Base-by-base conservation (phyloP, 441 rosid species). In the Jatropha multifida region DNA sequence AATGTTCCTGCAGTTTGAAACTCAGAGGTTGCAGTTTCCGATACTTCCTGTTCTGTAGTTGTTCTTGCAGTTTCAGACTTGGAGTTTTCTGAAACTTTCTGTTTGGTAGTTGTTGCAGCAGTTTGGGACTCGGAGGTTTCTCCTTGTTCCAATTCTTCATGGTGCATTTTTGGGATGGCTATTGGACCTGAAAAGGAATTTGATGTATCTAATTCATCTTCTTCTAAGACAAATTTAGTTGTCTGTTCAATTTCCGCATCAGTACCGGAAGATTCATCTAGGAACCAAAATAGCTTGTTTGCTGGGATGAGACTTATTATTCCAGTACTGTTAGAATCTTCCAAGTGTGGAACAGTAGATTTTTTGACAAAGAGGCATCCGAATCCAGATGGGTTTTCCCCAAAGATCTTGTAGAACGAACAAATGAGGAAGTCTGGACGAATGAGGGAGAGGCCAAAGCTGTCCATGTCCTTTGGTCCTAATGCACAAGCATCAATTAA, bases 401-500 rank as follows among this genome's bases (percentile, higher is more conserved):
- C 98, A 60, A 93, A 94, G 56, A 93, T 88, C 75, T 94, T 93
- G 89, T 90, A 94, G 85, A 93, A 91, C 2, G 98, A 93, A 68
- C 92, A 91, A 65, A 92, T 83, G 73, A 94, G 86, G 84, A 94
- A 93, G 67, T 94, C 98, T 0, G 99, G 98, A 7, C 86, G 92
- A 77, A 87, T 79, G 44, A 94, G 87, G 11, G 97, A 90, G 38
- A 93, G 94, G 67, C 93, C 97, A 13, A 94, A 89, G 83, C 94
- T 90, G 75, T 86, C 90, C 99, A 93, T 94, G 84, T 93, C 98
- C 73, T 94, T 93, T 6, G 99, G 96, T 26, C 96, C 97, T 78
- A 93, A 78, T 18, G 92, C 96, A 68, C 97, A 93, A 37, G 99
- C 97, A 81, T 94, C 99, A 51, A 94, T 83, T 86, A 93, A 75